phyloP scores from a whole-genome alignment of 1,284 basidiomycete genomes.

The Rhodotorula sp. region DNA sequence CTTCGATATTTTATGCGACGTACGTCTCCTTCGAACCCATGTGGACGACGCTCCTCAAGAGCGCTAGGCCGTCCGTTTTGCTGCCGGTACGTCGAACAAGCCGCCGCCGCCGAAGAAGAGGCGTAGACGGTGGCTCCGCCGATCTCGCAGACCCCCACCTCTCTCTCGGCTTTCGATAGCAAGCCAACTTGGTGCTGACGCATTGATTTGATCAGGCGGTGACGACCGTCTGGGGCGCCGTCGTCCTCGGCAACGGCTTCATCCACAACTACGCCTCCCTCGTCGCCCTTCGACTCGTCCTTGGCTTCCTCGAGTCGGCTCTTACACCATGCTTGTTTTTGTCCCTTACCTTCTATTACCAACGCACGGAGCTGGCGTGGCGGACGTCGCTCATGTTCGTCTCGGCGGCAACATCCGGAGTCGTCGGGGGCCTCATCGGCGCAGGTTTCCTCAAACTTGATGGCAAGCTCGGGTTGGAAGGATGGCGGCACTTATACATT shows the following conservation, averaged over 20 bases:
- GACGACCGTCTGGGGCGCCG: slow-evolving; percentile 15
- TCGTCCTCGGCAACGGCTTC: slow-evolving; percentile 21
- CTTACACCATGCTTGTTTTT: slow-evolving; percentile 21
- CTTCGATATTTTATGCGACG: slow-evolving; percentile 9
- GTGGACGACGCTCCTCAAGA: slow-evolving; percentile 13
- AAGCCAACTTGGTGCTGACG: too few species aligned
- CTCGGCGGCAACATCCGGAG: slow-evolving; percentile 43
- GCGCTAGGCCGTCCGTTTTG: background rate
- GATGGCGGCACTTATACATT: slow-evolving; percentile 4
- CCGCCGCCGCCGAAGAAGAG: too few species aligned
- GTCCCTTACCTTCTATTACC: background rate
- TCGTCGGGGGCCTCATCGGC: slow-evolving; percentile 46
- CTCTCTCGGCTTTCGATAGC: background rate
- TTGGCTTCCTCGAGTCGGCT: slow-evolving; percentile 16
- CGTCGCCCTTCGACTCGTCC: slow-evolving; percentile 16
- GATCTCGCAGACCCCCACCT: background rate
- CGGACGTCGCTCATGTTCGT: slow-evolving; percentile 46
- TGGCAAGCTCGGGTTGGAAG: background rate
- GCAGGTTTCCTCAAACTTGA: slow-evolving; percentile 16
- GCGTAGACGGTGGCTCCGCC: too few species aligned
- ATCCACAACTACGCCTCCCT: slow-evolving; percentile 17
- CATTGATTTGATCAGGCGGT: too few species aligned
- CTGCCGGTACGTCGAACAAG: background rate
- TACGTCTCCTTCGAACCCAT: slow-evolving; percentile 28
- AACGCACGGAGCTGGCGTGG: slow-evolving; percentile 42